Conservation (phyloP, 2,329 filamentous ascomycete genomes). For the Fulvia fulva region DNA sequence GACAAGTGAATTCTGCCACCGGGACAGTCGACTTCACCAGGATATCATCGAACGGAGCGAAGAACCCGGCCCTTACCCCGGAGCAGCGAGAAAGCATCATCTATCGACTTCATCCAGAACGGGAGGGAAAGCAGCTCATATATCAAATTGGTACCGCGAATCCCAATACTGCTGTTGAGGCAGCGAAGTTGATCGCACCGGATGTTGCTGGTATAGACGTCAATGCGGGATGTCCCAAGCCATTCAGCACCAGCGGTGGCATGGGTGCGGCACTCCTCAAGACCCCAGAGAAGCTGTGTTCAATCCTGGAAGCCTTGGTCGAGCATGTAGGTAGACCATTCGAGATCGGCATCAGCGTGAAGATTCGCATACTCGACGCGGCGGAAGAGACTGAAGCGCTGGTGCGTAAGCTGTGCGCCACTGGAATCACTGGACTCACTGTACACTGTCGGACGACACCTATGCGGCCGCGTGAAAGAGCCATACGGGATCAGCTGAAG, state of each 20-base stretch:
- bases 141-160: slow-evolving; percentile 90
- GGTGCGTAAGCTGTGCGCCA: slow-evolving; percentile 73
- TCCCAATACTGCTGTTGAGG: slow-evolving; percentile 76
- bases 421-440: slow-evolving; percentile 87
- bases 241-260: slow-evolving; percentile 86
- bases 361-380: slow-evolving; percentile 83
- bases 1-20: slow-evolving; percentile 70
- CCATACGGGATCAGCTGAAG: slow-evolving; percentile 72
- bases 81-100: slow-evolving; percentile 62
- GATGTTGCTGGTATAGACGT: slow-evolving; percentile 95
- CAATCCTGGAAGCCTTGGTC: slow-evolving; percentile 80
- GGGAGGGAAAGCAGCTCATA: slow-evolving; percentile 71
- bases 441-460: slow-evolving; percentile 94
- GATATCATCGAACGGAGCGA: slow-evolving; percentile 65
- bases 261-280: slow-evolving; percentile 92
- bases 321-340: slow-evolving; percentile 70
- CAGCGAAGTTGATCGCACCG: slow-evolving; percentile 74
- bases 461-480: slow-evolving; percentile 86
- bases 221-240: slow-evolving; percentile 97
- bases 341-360: slow-evolving; percentile 91
- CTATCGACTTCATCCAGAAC: slow-evolving; percentile 74
- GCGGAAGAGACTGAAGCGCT: slow-evolving; percentile 70
- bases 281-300: slow-evolving; percentile 76
- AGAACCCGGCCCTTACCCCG: slow-evolving; percentile 52
- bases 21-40: slow-evolving; percentile 83